A percentile compares a stretch with the other conserved stretches of the same genome.
Conservation (phyloP, 768 basidiomycete genomes). For the Pleurotus citrinopileatus region DNA sequence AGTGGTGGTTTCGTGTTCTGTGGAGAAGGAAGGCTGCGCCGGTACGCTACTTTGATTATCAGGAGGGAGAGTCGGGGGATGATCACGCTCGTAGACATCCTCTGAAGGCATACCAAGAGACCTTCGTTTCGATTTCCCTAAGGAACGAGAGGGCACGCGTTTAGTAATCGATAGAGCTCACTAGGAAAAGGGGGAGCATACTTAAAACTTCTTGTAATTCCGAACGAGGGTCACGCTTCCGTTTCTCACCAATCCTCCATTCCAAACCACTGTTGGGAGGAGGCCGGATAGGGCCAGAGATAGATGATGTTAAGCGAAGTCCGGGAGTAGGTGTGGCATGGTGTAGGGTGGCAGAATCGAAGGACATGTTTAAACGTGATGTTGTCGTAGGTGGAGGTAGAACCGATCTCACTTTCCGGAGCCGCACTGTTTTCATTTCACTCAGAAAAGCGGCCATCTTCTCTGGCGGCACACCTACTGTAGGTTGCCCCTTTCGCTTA, state of each 20-base stretch:
- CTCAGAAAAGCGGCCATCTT: constrained; percentile 82
- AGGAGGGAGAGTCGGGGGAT: background rate
- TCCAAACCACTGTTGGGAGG: constrained; percentile 7
- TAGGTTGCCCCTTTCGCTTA: constrained; percentile 56
- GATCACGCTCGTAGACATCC: constrained; percentile 21
- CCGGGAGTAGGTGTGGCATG: background rate
- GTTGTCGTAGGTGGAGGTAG: background rate
- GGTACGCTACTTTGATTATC: background rate
- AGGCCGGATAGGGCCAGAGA: constrained; percentile 4
- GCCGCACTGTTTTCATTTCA: constrained; percentile 74
- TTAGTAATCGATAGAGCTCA: background rate
- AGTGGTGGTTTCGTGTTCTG: constrained; percentile 41
- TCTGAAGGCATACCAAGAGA: constrained; percentile 26
- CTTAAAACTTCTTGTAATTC: constrained; percentile 28
- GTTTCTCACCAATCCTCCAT: constrained; percentile 26
- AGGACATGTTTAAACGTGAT: constrained; percentile 4
- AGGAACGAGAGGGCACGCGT: background rate
- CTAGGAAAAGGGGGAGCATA: constrained; percentile 23
- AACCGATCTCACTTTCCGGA: constrained; percentile 52
- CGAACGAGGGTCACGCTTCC: constrained; percentile 30
- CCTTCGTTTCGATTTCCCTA: constrained; percentile 35
- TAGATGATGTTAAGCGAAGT: background rate
- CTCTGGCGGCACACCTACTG: constrained; percentile 71
- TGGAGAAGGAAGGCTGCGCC: constrained; percentile 22
- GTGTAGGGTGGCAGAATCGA: background rate